These are phyloP conservation scores for Kickxella alabastrina DNA, from an alignment of 192 early-diverging fungal genomes.

Conservation along the genomic window DNA sequence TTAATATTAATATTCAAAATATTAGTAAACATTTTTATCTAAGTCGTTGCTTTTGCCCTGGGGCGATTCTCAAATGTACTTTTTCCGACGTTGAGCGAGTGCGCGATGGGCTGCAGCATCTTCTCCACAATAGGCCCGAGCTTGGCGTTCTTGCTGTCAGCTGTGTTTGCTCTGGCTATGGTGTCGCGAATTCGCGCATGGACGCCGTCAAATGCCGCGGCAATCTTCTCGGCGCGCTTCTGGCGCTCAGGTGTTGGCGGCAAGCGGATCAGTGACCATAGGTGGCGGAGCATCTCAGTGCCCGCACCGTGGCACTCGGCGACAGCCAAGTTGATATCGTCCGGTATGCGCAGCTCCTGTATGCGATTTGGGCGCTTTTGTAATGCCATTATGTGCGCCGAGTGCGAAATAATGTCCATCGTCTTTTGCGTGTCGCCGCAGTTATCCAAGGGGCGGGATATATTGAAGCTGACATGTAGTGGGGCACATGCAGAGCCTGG, in stretches of 20 bases:
- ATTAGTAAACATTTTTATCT: too few species aligned
- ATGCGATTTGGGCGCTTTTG: slow-evolving; percentile 37
- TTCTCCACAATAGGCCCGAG: slow-evolving; percentile 29
- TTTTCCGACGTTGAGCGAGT: slow-evolving; percentile 30
- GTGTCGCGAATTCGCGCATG: slow-evolving; percentile 32
- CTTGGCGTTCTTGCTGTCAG: slow-evolving; percentile 28
- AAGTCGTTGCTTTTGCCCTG: too few species aligned
- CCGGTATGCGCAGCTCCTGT: slow-evolving; percentile 36
- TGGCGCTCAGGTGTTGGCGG: slow-evolving; percentile 26
- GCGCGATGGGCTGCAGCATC: slow-evolving; percentile 45
- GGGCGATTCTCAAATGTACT: slow-evolving; percentile 14
- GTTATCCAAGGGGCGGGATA: slow-evolving; percentile 15
- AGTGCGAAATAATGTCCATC: slow-evolving; percentile 19
- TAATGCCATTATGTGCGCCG: slow-evolving; percentile 15
- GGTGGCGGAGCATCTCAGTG: slow-evolving; percentile 51
- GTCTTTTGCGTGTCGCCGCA: slow-evolving; percentile 34
- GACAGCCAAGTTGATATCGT: slow-evolving; percentile 23
- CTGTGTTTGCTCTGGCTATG: slow-evolving; percentile 19
- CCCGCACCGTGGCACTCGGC: slow-evolving; percentile 49
- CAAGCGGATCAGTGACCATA: slow-evolving; percentile 44
- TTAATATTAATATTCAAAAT: too few species aligned
- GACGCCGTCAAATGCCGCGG: slow-evolving; percentile 28
- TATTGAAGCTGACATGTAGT: slow-evolving; percentile 28
- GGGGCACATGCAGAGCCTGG: slow-evolving; percentile 3
- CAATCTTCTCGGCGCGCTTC: slow-evolving; percentile 42